Percentiles rank a stretch among this genome's conserved stretches.
Evolutionary conservation across 2,329 filamentous ascomycete species (phyloP).

Genomic region (Xylaria sp.): DNA sequence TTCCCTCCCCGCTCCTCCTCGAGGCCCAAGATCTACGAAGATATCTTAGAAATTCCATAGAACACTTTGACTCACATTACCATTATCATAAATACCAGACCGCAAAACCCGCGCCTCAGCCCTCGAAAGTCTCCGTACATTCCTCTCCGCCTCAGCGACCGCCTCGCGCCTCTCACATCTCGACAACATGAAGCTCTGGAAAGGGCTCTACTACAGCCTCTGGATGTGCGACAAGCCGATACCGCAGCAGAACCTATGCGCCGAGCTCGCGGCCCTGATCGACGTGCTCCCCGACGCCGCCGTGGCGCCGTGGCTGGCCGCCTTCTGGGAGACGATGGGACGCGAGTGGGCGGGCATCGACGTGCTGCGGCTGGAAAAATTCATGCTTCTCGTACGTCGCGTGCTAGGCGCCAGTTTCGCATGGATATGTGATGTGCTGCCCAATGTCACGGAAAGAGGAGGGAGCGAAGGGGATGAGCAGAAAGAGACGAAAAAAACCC

Average conservation of each 20-base stretch:
- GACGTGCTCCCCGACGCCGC: constrained; percentile 64
- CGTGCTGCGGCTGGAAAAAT: constrained; percentile 89
- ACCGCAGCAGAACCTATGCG: constrained; percentile 86
- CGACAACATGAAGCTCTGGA: constrained; percentile 91
- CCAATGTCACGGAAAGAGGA: constrained; percentile 36
- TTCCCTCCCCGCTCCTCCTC: neutral
- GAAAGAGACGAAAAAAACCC: constrained; percentile 29
- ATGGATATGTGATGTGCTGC: constrained; percentile 52
- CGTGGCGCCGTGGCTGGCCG: constrained; percentile 64
- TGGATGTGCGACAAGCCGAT: constrained; percentile 93
- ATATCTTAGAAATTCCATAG: neutral
- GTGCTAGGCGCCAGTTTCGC: constrained; percentile 78
- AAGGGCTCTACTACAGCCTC: constrained; percentile 90
- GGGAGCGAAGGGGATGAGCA: constrained; percentile 50
- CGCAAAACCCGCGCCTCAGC: constrained; percentile 81
- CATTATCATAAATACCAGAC: constrained; percentile 63
- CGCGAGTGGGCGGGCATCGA: constrained; percentile 78
- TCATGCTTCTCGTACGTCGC: constrained; percentile 83
- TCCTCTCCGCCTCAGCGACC: constrained; percentile 71
- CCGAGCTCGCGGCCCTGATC: constrained; percentile 78
- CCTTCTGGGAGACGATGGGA: constrained; percentile 77
- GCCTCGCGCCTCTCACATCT: constrained; percentile 68
- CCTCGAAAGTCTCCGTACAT: constrained; percentile 79
- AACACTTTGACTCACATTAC: constrained; percentile 6
- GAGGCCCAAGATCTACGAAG: neutral